phyloP scores from a whole-genome alignment of 2,329 filamentous ascomycete genomes.

The Paecilomyces fulvus region DNA sequence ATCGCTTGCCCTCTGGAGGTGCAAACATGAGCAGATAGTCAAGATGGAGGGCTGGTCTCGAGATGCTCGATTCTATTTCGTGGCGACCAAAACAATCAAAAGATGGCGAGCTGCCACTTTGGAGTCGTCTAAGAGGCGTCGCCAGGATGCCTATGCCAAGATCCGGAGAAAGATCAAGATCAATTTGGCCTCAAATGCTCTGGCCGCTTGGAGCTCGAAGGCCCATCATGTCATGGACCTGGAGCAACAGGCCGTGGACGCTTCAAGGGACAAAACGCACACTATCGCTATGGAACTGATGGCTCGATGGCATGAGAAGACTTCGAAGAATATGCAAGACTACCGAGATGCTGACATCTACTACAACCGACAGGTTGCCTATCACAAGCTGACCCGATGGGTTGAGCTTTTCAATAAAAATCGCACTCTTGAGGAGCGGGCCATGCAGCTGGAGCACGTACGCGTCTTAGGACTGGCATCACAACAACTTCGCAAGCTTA shows the following conservation, averaged over 20 bases:
- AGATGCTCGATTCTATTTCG: slow-evolving; percentile 50
- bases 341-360: slow-evolving; percentile 29
- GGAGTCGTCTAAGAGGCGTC: slow-evolving; percentile 43
- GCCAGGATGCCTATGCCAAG: slow-evolving; percentile 48
- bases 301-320: slow-evolving; percentile 35
- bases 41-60: slow-evolving; percentile 45
- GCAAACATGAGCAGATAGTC: slow-evolving; percentile 32
- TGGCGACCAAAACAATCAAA: slow-evolving; percentile 42
- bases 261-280: slow-evolving; percentile 27
- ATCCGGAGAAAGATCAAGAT: slow-evolving; percentile 47
- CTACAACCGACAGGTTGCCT: slow-evolving; percentile 30
- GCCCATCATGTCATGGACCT: slow-evolving; percentile 23
- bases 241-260: slow-evolving; percentile 31
- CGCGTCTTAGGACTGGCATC: slow-evolving; percentile 40
- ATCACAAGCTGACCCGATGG: slow-evolving; percentile 30
- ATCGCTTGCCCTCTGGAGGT: slow-evolving; percentile 30
- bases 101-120: slow-evolving; percentile 44
- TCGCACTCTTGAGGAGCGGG: slow-evolving; percentile 35
- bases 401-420: slow-evolving; percentile 24
- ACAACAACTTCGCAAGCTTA: slow-evolving; percentile 46
- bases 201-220: slow-evolving; percentile 32
- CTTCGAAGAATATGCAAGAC: slow-evolving; percentile 25
- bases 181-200: slow-evolving; percentile 39
- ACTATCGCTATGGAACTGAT: slow-evolving; percentile 28
- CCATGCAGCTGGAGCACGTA: slow-evolving; percentile 38